Base-by-base conservation (phyloP, 257 asterid genomes). In the Solanum appendiculatum region DNA sequence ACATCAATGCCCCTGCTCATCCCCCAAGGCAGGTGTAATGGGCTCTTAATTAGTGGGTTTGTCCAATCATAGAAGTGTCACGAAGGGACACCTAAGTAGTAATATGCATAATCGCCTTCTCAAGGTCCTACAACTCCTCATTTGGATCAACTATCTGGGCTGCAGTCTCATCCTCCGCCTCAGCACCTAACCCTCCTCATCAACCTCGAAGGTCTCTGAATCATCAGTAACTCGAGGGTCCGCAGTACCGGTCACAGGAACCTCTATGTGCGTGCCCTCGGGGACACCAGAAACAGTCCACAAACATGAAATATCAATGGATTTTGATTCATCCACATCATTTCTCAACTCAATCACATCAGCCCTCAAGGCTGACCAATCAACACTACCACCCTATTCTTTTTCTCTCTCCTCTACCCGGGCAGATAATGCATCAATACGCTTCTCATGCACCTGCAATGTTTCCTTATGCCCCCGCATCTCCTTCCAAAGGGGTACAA, bases 91-190 rank as follows among this genome's bases (percentile, higher is more conserved):
- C 27, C 27, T 56, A 12, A 21, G 5, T 21, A 56, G 66, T 1
- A 20, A 56, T 56, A 1, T 56, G 1, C 13, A 56, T 0, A 21
- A 7, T 20, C 13, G 12, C 27, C 64, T 21, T 21, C 9, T 51
- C 23, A 16, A 5, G 8, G 58, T 51, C 21, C 58, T 16, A 51
- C 23, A 51, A 51, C 23, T 51, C 23, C 8, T 23, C 23, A 51
- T 15, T 15, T 56, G 5, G 25, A 56, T 56, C 1, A 21, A 21
- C 5, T 56, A 1, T 56, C 27, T 7, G 13, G 13, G 12, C 0
- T 21, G 1, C 1, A 21, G 13, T 56, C 27, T 56, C 13, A 8
- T 20, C 3, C 0, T 56, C 27, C 1, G 0, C 1, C 27, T 21
- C 13, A 3, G 1, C 1, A 21, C 66, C 66, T 8, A 56, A 21